Evolutionary conservation across 306 rosid genomes (phyloP).

Genomic region (Prunus kanzakura): DNA sequence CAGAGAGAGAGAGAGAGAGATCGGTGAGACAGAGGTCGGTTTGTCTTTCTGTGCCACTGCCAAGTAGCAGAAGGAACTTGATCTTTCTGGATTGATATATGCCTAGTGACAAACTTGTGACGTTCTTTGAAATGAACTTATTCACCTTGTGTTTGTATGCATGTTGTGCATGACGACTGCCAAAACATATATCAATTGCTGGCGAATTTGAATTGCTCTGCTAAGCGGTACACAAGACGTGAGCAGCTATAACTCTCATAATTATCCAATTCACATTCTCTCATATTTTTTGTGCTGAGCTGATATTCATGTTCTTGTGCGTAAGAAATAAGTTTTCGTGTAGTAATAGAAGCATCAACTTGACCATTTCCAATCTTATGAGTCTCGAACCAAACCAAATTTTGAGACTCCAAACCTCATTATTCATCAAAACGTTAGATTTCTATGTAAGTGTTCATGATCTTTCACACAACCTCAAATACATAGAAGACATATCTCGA

Average conservation of each 20-base stretch:
- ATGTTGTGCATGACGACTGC: neutral
- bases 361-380: too few species aligned
- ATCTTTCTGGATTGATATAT: neutral
- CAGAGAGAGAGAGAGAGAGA: neutral
- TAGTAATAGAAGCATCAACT: too few species aligned
- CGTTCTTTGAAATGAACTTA: neutral
- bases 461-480: too few species aligned
- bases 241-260: neutral
- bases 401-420: too few species aligned
- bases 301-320: too few species aligned
- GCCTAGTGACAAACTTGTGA: neutral
- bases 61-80: constrained; percentile 1
- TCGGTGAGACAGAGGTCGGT: neutral
- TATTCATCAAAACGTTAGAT: too few species aligned
- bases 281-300: neutral
- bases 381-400: too few species aligned
- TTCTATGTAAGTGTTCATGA: too few species aligned
- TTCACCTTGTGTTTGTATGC: neutral
- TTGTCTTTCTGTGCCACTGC: neutral
- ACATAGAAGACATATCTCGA: too few species aligned
- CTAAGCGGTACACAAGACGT: neutral
- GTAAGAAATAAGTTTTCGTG: too few species aligned
- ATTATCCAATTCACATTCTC: neutral
- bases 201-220: neutral
- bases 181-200: neutral